phyloP scores from a whole-genome alignment of 1,284 basidiomycete genomes.

The Taiwanofungus camphoratus region DNA sequence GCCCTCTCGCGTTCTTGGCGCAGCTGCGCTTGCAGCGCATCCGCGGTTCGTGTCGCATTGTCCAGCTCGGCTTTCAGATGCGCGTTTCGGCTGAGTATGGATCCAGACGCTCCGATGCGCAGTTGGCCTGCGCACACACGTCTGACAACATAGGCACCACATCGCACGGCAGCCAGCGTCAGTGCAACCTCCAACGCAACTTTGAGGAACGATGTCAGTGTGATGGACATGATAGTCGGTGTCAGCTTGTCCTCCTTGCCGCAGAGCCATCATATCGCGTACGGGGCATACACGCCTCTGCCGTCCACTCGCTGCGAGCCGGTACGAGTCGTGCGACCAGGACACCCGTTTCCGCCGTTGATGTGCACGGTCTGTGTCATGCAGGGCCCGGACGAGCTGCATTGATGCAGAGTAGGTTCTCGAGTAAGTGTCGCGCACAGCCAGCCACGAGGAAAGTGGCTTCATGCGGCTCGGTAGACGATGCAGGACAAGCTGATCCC shows the following conservation, averaged over 20 bases:
- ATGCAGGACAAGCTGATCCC: too few relatives aligned
- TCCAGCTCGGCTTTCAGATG: conserved; percentile 13
- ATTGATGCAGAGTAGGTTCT: background rate
- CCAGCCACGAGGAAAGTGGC: background rate
- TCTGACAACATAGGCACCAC: conserved; percentile 13
- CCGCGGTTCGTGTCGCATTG: conserved; percentile 9
- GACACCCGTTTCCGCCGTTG: background rate
- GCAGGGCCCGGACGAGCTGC: background rate
- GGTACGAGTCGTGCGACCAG: background rate
- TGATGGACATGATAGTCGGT: background rate
- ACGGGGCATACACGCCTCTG: background rate
- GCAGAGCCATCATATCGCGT: background rate
- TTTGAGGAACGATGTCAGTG: conserved; percentile 12
- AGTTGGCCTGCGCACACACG: background rate
- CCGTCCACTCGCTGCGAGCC: background rate
- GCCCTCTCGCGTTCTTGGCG: conserved; percentile 8
- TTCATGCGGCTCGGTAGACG: too few relatives aligned
- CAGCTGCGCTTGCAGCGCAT: conserved; percentile 10
- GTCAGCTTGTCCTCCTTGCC: background rate
- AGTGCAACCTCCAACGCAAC: conserved; percentile 18
- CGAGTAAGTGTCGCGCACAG: background rate
- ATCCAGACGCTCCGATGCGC: background rate
- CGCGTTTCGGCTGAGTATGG: conserved; percentile 2
- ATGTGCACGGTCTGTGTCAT: background rate
- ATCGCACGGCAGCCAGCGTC: conserved; percentile 15